Evolutionary conservation across 495 filamentous ascomycete genomes (phyloP).

Genomic region (Evernia prunastri): DNA sequence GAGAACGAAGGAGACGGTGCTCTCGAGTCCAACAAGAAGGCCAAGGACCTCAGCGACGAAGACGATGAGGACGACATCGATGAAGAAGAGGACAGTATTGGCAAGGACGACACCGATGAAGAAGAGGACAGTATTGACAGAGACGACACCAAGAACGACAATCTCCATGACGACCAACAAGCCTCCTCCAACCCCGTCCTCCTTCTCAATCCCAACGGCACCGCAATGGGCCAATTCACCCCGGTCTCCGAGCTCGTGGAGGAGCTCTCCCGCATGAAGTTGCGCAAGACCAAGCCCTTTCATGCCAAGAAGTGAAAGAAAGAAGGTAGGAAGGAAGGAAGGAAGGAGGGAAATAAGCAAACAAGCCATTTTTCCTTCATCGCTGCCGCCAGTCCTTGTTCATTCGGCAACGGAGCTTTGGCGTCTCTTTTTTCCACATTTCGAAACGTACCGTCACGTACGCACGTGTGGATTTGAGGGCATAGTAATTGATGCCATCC

Average conservation of each 20-base stretch:
- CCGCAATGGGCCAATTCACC: neutral
- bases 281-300: constrained; percentile 1
- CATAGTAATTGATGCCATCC: too few relatives aligned
- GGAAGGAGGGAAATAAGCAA: too few relatives aligned
- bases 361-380: too few relatives aligned
- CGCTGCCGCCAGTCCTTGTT: too few relatives aligned
- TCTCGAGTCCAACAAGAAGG: neutral
- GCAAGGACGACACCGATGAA: too few relatives aligned
- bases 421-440: too few relatives aligned
- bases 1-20: neutral
- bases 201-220: constrained; percentile 20
- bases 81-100: neutral
- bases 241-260: constrained; percentile 13
- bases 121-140: too few relatives aligned
- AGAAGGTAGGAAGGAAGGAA: too few relatives aligned
- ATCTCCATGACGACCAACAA: constrained; percentile 2
- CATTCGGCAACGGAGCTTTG: too few relatives aligned
- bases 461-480: too few relatives aligned
- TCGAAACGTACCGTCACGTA: too few relatives aligned
- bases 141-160: too few relatives aligned
- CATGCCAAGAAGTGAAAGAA: neutral
- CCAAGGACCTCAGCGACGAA: neutral
- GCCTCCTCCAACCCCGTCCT: neutral
- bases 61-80: neutral
- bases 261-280: constrained; percentile 18